Evolutionary conservation across 2,329 filamentous ascomycete genomes (phyloP), one percentile per base, ranked within the genome.

Genomic region (Trichoderma pleuroti): DNA sequence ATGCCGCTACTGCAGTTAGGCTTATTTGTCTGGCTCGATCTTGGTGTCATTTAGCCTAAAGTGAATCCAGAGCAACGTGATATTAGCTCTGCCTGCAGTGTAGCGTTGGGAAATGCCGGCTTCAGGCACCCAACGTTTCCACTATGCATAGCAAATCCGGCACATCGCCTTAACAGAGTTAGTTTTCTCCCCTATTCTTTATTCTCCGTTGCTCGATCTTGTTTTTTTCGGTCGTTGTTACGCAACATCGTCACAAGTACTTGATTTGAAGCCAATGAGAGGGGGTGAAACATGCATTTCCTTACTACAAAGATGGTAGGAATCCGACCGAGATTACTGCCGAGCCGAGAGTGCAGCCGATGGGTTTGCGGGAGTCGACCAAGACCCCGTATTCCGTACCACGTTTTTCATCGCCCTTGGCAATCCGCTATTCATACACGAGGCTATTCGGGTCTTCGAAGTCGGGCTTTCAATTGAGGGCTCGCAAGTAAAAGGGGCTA

Each of bases 301-400:
- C 18, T 49, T 5, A 56, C 18, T 26, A 34, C n/a, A 21, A 18
- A 60, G 10, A 42, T 12, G 59, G 39, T 32, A 34, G n/a, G 11
- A 26, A 60, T 49, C 60, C 12, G 26, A 61, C 68, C 68, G 68
- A 70, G 59, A 70, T 42, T 64, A 64, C 54, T 60, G 65, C 65
- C 65, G 65, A 67, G 32, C 46, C 42, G 62, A 68, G 21, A 32
- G 10, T 34, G 32, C n/a, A 32, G 54, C 65, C 26, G 54, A 49
- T 21, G 36, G 52, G 24, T 49, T 34, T 42, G 26, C 39, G 54
- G 56, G 21, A 49, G 28, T 54, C 32, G 54, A 42, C 28, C 60
- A 34, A 18, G 16, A 57, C 9, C 21, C 18, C 26, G 30, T 30
- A 57, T 6, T 5, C 28, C 26, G 30, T 34, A 59, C 56, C 36